phyloP scores from a whole-genome alignment of 495 filamentous ascomycete genomes.

The Trichoderma gamsii region DNA sequence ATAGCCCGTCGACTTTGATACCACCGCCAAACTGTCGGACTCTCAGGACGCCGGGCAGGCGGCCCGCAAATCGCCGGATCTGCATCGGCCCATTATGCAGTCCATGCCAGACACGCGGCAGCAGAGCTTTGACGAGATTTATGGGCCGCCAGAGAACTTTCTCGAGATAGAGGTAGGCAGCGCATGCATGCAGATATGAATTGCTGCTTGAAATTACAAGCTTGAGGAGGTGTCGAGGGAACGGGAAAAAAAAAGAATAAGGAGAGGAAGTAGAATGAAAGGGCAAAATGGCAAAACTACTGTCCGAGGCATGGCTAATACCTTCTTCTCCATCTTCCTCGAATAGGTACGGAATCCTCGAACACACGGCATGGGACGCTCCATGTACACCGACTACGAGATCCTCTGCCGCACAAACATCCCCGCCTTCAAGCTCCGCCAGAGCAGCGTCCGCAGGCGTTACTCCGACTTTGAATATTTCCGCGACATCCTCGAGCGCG shows the following conservation, averaged over 20 bases:
- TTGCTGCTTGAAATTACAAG: too few species aligned
- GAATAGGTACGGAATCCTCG: slow-evolving; percentile 84
- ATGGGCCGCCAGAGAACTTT: slow-evolving; percentile 97
- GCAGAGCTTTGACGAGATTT: slow-evolving; percentile 98
- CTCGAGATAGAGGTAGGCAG: slow-evolving; percentile 84
- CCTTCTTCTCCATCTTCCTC: background rate
- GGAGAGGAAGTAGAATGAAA: background rate
- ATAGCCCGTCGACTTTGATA: background rate
- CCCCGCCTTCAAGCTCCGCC: slow-evolving; percentile 86
- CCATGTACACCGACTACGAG: slow-evolving; percentile 99
- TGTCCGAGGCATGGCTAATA: background rate
- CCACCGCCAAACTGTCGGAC: slow-evolving; percentile 13
- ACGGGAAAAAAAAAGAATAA: background rate
- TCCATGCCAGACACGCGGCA: slow-evolving; percentile 77
- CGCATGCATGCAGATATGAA: background rate
- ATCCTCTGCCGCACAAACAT: slow-evolving; percentile 97
- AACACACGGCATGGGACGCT: slow-evolving; percentile 87
- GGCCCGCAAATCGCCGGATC: slow-evolving; percentile 34
- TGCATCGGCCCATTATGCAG: slow-evolving; percentile 60
- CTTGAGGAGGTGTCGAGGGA: too few species aligned
- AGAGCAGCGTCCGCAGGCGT: slow-evolving; percentile 79
- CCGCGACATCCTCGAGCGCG: slow-evolving; percentile 94
- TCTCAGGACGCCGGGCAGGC: slow-evolving; percentile 12
- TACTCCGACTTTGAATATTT: slow-evolving; percentile 99
- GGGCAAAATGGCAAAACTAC: background rate